Evolutionary conservation across 2,329 filamentous ascomycete species (phyloP).

Genomic region (Bipolaris zeicola): DNA sequence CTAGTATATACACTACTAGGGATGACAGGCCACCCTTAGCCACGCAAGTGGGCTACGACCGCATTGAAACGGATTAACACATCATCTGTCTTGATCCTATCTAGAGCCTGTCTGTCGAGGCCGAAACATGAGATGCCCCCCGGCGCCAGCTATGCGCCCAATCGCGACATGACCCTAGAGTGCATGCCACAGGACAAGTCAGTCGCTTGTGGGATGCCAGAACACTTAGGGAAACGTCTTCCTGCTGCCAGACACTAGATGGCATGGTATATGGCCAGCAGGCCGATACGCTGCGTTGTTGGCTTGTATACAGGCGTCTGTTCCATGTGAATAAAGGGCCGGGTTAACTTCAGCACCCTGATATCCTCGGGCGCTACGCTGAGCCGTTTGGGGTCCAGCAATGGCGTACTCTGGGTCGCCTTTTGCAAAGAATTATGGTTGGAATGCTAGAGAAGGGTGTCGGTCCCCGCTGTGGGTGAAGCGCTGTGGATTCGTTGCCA

Average conservation of each 20-base stretch:
- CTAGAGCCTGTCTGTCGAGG: slow-evolving; percentile 32
- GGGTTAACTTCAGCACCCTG: slow-evolving; percentile 28
- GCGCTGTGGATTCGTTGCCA: slow-evolving; percentile 43
- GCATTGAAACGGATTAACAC: slow-evolving; percentile 23
- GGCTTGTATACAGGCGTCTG: slow-evolving; percentile 29
- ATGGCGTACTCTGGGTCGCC: slow-evolving; percentile 20
- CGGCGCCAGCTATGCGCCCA: slow-evolving; percentile 42
- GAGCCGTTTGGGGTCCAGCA: slow-evolving; percentile 12
- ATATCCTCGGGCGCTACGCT: slow-evolving; percentile 29
- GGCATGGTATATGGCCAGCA: slow-evolving; percentile 32
- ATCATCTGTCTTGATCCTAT: slow-evolving; percentile 21
- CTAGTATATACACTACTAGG: slow-evolving; percentile 16
- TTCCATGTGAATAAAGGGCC: slow-evolving; percentile 26
- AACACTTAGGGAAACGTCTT: slow-evolving; percentile 24
- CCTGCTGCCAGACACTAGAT: slow-evolving; percentile 32
- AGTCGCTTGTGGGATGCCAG: slow-evolving; percentile 21
- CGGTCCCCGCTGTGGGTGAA: slow-evolving; percentile 29
- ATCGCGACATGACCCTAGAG: slow-evolving; percentile 30
- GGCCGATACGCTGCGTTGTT: slow-evolving; percentile 33
- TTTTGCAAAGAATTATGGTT: slow-evolving; percentile 22
- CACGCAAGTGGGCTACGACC: slow-evolving; percentile 24
- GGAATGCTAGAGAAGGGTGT: slow-evolving; percentile 17
- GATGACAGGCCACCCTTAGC: slow-evolving; percentile 15
- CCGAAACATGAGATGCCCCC: slow-evolving; percentile 40
- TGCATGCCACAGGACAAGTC: slow-evolving; percentile 37